Conservation (phyloP, 1,284 basidiomycete genomes). For the Vanrija pseudolonga region DNA sequence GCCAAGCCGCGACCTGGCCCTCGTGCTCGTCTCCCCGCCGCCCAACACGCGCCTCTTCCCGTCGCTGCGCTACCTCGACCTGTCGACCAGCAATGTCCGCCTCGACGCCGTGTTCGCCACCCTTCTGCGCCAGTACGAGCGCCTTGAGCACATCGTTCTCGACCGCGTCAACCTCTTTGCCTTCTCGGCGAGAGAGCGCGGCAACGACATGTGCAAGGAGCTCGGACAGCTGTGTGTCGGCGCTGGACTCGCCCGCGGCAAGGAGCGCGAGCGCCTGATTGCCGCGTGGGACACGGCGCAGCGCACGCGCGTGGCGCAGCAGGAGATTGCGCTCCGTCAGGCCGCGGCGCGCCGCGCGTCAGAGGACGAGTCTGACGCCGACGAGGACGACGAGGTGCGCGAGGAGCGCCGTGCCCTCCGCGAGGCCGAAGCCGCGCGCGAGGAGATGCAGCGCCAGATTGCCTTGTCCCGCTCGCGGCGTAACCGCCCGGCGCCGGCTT, state of each 20-base stretch:
- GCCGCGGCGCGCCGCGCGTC: background rate
- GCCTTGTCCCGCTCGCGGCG: slow-evolving; percentile 34
- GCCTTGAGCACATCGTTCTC: slow-evolving; percentile 47
- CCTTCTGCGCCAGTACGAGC: slow-evolving; percentile 33
- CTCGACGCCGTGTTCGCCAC: slow-evolving; percentile 41
- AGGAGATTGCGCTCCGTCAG: slow-evolving; percentile 21
- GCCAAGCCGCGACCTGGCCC: slow-evolving; percentile 44
- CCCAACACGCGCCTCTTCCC: slow-evolving; percentile 32
- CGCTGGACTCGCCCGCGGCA: slow-evolving; percentile 39
- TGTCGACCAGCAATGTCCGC: slow-evolving; percentile 50
- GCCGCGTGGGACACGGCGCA: slow-evolving; percentile 40
- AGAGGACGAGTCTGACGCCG: slow-evolving; percentile 10
- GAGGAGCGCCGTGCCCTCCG: slow-evolving; percentile 18
- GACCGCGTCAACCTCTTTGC: slow-evolving; percentile 51
- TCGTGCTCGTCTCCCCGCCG: slow-evolving; percentile 33
- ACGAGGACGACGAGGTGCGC: slow-evolving; percentile 14
- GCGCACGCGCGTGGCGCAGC: slow-evolving; percentile 31
- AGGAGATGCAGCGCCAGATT: slow-evolving; percentile 30
- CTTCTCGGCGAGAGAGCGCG: slow-evolving; percentile 44
- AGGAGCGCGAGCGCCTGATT: slow-evolving; percentile 46
- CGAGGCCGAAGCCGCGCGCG: slow-evolving; percentile 17
- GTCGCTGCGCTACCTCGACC: slow-evolving; percentile 44
- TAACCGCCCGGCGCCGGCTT: slow-evolving; percentile 44
- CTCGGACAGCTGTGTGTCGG: slow-evolving; percentile 40
- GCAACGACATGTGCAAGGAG: slow-evolving; percentile 39